phyloP scores from a whole-genome alignment of 129 eudicot species.

The Kitagawia praeruptora region DNA sequence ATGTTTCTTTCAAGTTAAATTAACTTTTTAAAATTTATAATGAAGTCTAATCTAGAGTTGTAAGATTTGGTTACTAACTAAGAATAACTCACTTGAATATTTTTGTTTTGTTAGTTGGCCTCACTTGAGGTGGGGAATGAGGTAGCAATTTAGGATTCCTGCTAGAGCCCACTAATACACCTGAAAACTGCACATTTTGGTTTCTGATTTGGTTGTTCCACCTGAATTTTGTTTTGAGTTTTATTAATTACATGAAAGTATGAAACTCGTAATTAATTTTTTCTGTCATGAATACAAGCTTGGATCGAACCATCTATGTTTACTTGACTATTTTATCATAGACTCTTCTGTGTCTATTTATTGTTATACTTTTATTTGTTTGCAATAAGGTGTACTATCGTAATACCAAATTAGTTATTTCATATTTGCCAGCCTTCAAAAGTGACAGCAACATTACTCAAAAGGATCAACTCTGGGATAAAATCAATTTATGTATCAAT shows the following conservation, averaged over 20 bases:
- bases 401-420: not conserved
- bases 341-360: not conserved
- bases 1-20: slow-evolving; percentile 19
- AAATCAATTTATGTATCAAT: not conserved
- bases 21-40: not conserved
- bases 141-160: not conserved
- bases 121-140: not conserved
- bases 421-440: not conserved
- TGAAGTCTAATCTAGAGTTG: not conserved
- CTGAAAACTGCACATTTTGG: not conserved
- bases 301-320: not conserved
- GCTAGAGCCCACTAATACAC: not conserved
- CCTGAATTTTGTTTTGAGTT: not conserved
- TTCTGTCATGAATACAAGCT: not conserved
- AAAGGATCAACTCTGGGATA: not conserved
- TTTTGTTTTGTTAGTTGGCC: not conserved
- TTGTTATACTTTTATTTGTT: too few species aligned
- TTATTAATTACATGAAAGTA: not conserved
- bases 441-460: not conserved
- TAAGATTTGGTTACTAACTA: not conserved
- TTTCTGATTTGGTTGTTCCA: not conserved
- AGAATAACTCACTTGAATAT: not conserved
- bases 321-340: not conserved
- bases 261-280: not conserved
- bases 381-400: not conserved